Evolutionary conservation across 2,329 filamentous ascomycete genomes (phyloP), one percentile per base, ranked within the genome.

Genomic region (Colletotrichum sp.): DNA sequence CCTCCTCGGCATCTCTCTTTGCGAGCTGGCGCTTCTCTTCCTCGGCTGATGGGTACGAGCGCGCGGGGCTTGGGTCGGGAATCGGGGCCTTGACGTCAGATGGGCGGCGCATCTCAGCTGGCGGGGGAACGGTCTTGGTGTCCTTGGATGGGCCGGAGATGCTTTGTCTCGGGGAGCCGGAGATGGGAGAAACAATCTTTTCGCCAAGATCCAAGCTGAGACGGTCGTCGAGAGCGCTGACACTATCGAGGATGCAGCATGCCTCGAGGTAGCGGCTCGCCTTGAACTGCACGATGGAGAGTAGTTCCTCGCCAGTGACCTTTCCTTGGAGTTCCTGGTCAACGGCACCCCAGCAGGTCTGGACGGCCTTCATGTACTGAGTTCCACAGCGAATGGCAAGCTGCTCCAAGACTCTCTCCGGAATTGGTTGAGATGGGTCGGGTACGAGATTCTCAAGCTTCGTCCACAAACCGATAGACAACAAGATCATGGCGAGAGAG

Each of bases 391-490:
- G 91, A 5, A 91, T 90, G 0, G 92, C 89, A 3, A 95, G 85
- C 77, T 91, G 90, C 2, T 92, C 88, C 4, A 94, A 84, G 0
- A 91, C 88, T 32, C 92, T 90, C 75, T 92, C 90, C 1, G 90
- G 85, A 30, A 94, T 89, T 14, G 91, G 82, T 0, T 85, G 84
- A 59, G 83, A 87, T 79, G 80, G 86, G 48, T 85, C 84, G 0
- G 88, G 82, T 1, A 88, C 85, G 0, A 92, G 84, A 21, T 87
- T 86, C 70, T 91, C 90, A 0, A 95, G 86, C 13, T 91, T 92
- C 5, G 90, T 91, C 94, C 94, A 96, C 10, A 96, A 84, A 8
- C 94, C 94, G 69, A 96, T 91, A 8, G 94, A 94, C 4, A 96
- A 86, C 1, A 96, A 87, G 5, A 95, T 85, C 85, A 95, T 90